phyloP scores from a whole-genome alignment of 768 basidiomycete genomes.

The Pisolithus orientalis region DNA sequence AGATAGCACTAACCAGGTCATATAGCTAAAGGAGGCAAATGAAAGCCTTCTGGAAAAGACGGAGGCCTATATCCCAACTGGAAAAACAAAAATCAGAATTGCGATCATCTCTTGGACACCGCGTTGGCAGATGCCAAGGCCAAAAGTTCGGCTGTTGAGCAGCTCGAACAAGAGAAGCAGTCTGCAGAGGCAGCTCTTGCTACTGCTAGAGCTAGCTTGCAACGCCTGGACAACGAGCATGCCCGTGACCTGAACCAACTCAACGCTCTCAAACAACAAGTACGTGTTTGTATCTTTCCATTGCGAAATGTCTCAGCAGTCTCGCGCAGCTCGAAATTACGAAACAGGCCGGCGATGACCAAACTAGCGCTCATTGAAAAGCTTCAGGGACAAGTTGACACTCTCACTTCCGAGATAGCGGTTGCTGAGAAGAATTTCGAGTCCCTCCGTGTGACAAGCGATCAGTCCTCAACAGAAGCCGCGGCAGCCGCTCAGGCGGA shows the following conservation, averaged over 20 bases:
- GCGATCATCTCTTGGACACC: conserved; percentile 45
- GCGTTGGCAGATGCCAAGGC: conserved; percentile 42
- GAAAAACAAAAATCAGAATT: conserved; percentile 47
- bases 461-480: conserved; percentile 36
- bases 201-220: conserved; percentile 36
- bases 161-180: conserved; percentile 44
- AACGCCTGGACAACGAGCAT: conserved; percentile 27
- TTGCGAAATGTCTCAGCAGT: neutral
- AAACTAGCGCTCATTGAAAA: conserved; percentile 40
- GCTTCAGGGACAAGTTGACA: conserved; percentile 45
- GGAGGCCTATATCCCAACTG: conserved; percentile 41
- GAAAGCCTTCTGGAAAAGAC: conserved; percentile 50
- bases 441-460: conserved; percentile 40
- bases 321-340: conserved; percentile 45
- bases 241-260: conserved; percentile 27
- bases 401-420: conserved; percentile 44
- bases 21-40: conserved; percentile 55
- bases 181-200: conserved; percentile 44
- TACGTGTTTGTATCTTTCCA: conserved; percentile 24
- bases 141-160: conserved; percentile 38
- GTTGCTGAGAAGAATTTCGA: conserved; percentile 50
- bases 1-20: neutral
- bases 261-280: conserved; percentile 43
- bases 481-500: conserved; percentile 52
- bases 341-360: conserved; percentile 33